These are phyloP conservation scores for Tubosaeta sp. DNA, from an alignment of 768 basidiomycete genomes.

Conservation along the genomic window DNA sequence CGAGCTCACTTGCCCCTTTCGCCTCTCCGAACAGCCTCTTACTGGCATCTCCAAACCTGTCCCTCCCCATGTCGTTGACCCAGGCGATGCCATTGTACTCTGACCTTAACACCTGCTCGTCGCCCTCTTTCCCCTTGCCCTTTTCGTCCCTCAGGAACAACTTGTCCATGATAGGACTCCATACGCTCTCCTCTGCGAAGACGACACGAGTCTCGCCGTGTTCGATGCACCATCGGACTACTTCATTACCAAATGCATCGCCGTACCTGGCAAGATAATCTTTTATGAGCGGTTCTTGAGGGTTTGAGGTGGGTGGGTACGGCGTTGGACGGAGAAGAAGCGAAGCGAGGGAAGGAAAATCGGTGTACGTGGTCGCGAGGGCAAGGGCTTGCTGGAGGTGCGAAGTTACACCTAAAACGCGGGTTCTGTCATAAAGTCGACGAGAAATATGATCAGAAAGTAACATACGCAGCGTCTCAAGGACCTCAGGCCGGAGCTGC, in stretches of 20 bases:
- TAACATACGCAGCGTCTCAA: slow-evolving; percentile 76
- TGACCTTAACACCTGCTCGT: slow-evolving; percentile 42
- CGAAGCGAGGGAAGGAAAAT: slow-evolving; percentile 81
- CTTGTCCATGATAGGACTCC: slow-evolving; percentile 60
- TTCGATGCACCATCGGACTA: slow-evolving; percentile 93
- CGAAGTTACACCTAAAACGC: slow-evolving; percentile 55
- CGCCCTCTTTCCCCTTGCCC: slow-evolving; percentile 23
- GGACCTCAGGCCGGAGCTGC: slow-evolving; percentile 67
- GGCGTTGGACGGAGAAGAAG: slow-evolving; percentile 70
- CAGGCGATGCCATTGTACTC: slow-evolving; percentile 61
- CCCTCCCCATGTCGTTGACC: slow-evolving; percentile 80
- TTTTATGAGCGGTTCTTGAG: slow-evolving; percentile 58
- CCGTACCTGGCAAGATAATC: slow-evolving; percentile 74
- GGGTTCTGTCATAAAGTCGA: neutral
- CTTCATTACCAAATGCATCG: slow-evolving; percentile 79
- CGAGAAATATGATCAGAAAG: neutral
- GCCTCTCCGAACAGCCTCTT: slow-evolving; percentile 61
- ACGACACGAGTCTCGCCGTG: slow-evolving; percentile 81
- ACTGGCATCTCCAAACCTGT: slow-evolving; percentile 62
- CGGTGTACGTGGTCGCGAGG: slow-evolving; percentile 82
- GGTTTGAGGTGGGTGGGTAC: slow-evolving; percentile 62
- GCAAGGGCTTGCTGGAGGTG: slow-evolving; percentile 68
- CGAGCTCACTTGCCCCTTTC: slow-evolving; percentile 50
- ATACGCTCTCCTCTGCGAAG: slow-evolving; percentile 69
- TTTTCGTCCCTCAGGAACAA: slow-evolving; percentile 48